Percentiles rank a stretch among this genome's conserved stretches.
phyloP scores from a whole-genome alignment of 2,329 filamentous ascomycete genomes.

The Talaromyces funiculosus region DNA sequence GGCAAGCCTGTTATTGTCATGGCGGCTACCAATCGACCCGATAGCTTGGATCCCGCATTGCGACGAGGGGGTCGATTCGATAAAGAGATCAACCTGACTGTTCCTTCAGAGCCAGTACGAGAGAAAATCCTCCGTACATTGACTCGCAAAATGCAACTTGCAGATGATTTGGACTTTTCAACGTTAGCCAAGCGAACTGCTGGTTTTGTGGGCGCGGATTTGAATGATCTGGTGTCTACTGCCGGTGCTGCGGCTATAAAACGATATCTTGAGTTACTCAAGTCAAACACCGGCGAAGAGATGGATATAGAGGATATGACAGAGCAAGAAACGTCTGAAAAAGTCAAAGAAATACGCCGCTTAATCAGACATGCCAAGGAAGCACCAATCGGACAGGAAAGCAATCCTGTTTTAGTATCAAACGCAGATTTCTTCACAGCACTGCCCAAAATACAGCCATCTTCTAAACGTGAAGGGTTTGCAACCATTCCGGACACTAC shows the following conservation, averaged over 20 bases:
- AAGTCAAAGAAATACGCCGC: conserved; percentile 43
- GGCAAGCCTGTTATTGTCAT: conserved; percentile 80
- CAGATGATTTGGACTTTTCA: conserved; percentile 66
- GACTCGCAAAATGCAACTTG: conserved; percentile 59
- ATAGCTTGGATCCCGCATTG: conserved; percentile 75
- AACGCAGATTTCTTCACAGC: conserved; percentile 69
- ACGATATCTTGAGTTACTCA: conserved; percentile 51
- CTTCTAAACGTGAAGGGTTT: conserved; percentile 87
- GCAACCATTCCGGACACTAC: conserved; percentile 89
- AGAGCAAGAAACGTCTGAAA: conserved; percentile 30
- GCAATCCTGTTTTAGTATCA: conserved; percentile 52
- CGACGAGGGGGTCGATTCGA: conserved; percentile 72
- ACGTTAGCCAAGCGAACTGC: conserved; percentile 76
- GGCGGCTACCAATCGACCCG: conserved; percentile 82
- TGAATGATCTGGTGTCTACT: conserved; percentile 65
- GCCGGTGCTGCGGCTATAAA: conserved; percentile 61
- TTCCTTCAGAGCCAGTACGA: conserved; percentile 73
- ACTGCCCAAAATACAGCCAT: conserved; percentile 69
- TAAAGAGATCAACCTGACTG: conserved; percentile 77
- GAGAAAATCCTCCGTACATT: conserved; percentile 72
- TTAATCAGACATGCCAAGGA: conserved; percentile 53
- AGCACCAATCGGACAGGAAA: conserved; percentile 48
- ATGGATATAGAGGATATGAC: conserved; percentile 49
- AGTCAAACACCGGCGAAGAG: conserved; percentile 39
- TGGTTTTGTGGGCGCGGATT: conserved; percentile 87